A percentile compares a stretch with the other conserved stretches of the same genome.
Evolutionary conservation across 805 yeast genomes (phyloP).

Genomic region (Candida insectorum): DNA sequence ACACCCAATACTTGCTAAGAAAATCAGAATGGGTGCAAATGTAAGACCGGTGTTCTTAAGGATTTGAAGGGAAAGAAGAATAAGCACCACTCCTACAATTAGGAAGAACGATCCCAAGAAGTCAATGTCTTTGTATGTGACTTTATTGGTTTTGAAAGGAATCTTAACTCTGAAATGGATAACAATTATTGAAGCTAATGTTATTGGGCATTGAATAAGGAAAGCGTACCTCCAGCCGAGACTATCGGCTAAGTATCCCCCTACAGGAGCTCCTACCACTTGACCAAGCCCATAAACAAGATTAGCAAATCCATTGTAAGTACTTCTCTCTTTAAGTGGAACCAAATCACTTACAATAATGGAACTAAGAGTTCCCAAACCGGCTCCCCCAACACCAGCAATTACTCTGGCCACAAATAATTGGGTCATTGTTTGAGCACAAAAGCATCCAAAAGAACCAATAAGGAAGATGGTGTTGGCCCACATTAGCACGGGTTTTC

Average conservation of each 20-base stretch:
- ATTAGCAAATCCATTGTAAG: constrained; percentile 79
- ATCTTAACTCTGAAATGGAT: constrained; percentile 34
- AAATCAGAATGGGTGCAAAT: neutral
- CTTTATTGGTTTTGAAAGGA: constrained; percentile 48
- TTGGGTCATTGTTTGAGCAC: constrained; percentile 41
- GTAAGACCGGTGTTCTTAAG: neutral
- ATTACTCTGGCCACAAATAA: constrained; percentile 60
- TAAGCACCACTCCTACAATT: constrained; percentile 51
- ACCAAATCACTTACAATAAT: constrained; percentile 74
- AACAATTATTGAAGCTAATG: constrained; percentile 38
- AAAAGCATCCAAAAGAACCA: constrained; percentile 50
- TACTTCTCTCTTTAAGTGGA: constrained; percentile 68
- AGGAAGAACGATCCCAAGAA: constrained; percentile 58
- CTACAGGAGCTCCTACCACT: constrained; percentile 37
- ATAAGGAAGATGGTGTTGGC: constrained; percentile 53
- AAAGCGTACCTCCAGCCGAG: constrained; percentile 50
- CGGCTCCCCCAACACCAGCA: constrained; percentile 88
- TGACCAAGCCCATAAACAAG: constrained; percentile 72
- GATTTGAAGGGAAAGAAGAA: constrained; percentile 47
- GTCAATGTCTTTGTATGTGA: constrained; percentile 56
- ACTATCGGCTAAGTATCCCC: constrained; percentile 51
- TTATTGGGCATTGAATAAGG: constrained; percentile 38
- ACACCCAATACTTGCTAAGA: neutral
- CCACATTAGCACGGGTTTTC: constrained; percentile 49
- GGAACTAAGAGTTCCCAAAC: constrained; percentile 69